Evolutionary conservation across 345 rosid genomes (phyloP).

Genomic region (Euphorbia peplus): DNA sequence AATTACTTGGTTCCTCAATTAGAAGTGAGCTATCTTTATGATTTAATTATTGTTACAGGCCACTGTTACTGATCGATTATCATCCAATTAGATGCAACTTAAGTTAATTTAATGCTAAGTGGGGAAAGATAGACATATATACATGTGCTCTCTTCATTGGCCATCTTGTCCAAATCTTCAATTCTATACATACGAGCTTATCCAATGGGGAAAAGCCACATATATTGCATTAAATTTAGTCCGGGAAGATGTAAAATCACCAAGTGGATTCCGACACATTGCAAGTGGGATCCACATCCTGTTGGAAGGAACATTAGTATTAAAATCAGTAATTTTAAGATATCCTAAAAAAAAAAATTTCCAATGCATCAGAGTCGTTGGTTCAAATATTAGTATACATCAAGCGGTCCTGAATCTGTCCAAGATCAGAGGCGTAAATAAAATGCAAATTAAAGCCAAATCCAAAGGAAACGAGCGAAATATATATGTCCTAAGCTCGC

Average conservation of each 20-base stretch:
- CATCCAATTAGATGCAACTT: slow-evolving; percentile 19
- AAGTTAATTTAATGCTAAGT: slow-evolving; percentile 15
- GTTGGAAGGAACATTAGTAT: slow-evolving; percentile 5
- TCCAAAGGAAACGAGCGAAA: slow-evolving; percentile 14
- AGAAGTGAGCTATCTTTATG: slow-evolving; percentile 14
- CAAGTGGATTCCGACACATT: slow-evolving; percentile 31
- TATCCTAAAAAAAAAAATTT: background rate
- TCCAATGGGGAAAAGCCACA: slow-evolving; percentile 32
- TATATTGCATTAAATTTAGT: slow-evolving; percentile 9
- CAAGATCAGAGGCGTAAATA: background rate
- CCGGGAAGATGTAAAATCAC: background rate
- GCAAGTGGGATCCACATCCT: slow-evolving; percentile 31
- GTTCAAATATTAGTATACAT: background rate
- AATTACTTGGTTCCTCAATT: background rate
- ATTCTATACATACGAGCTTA: background rate
- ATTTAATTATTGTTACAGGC: slow-evolving; percentile 17
- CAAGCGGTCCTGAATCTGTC: background rate
- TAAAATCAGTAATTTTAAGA: background rate
- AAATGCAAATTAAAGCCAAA: background rate
- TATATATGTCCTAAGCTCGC: background rate
- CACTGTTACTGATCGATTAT: slow-evolving; percentile 9
- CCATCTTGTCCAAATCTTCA: slow-evolving; percentile 23
- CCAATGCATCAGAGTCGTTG: background rate
- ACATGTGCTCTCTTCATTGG: slow-evolving; percentile 11
- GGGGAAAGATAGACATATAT: slow-evolving; percentile 10